Evolutionary conservation across 331 rosid species (phyloP), one percentile per base, ranked within the genome.

Genomic region (Acacia pycnantha): DNA sequence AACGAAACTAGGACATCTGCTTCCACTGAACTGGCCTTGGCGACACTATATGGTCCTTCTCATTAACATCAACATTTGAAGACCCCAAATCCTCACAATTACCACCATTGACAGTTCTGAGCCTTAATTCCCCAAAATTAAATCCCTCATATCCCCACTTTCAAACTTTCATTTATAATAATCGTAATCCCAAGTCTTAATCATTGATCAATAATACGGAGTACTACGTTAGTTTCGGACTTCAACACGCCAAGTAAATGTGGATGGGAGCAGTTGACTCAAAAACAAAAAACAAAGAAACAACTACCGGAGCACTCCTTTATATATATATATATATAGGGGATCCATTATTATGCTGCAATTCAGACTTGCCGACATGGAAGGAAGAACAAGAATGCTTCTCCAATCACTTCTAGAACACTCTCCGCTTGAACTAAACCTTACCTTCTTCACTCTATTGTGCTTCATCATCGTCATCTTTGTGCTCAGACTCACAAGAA

Each of bases 71-170:
- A 24, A 81, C 67, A 10, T 67, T 59, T 18, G 92, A 85, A 53
- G 90, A 66, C 76, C 77, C 71, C 21, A 87, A 88, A 53, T 87
- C 97, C 58, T 86, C 93, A 24, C 84, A 78, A 56, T 87, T 85
- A 5, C 59, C 76, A 14, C 86, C 86, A 84, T 75, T 86, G 70
- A 94, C 94, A 75, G 74, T 84, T 82, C 99, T 92, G 89, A 90
- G 97, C 90, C 97, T 84, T 88, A 93, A 70, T 82, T 90, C 91
- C 22, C 97, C 88, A 6, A 89, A 87, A 82, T 81, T 89, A 75
- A 84, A 89, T 84, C 91, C 90, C 37, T 90, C 89, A 18, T 37
- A 37, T 37, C 8, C 40, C 40, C 40, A 37, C 40, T 37, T 37
- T 37, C 40, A 8, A 37, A 37, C 40, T 37, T 37, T 37, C 40